Evolutionary conservation across 2,329 filamentous ascomycete species (phyloP).

Genomic region (Endothia cerciana): DNA sequence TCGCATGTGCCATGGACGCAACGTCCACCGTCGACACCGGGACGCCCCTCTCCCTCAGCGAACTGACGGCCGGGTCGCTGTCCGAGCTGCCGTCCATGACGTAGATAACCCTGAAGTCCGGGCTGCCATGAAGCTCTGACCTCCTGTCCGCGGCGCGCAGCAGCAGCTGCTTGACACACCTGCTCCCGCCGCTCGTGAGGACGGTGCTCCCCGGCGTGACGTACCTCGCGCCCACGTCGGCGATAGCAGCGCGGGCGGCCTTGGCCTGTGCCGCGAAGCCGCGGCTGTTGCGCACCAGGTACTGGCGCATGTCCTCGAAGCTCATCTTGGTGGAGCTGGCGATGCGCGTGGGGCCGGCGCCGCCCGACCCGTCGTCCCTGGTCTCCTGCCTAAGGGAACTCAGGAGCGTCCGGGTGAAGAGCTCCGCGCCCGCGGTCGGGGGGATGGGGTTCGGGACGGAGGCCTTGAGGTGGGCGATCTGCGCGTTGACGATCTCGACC

Average conservation of each 20-base stretch:
- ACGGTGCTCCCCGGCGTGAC: conserved; percentile 79
- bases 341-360: conserved; percentile 33
- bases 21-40: conserved; percentile 82
- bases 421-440: conserved; percentile 88
- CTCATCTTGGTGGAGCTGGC: conserved; percentile 50
- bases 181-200: conserved; percentile 86
- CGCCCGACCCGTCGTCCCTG: conserved; percentile 33
- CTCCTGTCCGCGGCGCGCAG: conserved; percentile 70
- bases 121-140: conserved; percentile 57
- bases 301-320: conserved; percentile 81
- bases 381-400: conserved; percentile 65
- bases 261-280: conserved; percentile 88
- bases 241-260: conserved; percentile 81
- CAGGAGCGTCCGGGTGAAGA: conserved; percentile 94
- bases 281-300: conserved; percentile 83
- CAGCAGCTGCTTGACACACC: conserved; percentile 80
- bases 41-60: conserved; percentile 74
- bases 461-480: conserved; percentile 77
- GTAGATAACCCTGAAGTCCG: conserved; percentile 82
- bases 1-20: conserved; percentile 76
- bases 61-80: conserved; percentile 70
- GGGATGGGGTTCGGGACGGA: conserved; percentile 88
- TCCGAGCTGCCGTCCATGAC: conserved; percentile 66
- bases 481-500: conserved; percentile 73
- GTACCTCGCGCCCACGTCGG: conserved; percentile 76